Evolutionary conservation across 2,329 filamentous ascomycete species (phyloP).

Genomic region (Aureobasidium pullulans): DNA sequence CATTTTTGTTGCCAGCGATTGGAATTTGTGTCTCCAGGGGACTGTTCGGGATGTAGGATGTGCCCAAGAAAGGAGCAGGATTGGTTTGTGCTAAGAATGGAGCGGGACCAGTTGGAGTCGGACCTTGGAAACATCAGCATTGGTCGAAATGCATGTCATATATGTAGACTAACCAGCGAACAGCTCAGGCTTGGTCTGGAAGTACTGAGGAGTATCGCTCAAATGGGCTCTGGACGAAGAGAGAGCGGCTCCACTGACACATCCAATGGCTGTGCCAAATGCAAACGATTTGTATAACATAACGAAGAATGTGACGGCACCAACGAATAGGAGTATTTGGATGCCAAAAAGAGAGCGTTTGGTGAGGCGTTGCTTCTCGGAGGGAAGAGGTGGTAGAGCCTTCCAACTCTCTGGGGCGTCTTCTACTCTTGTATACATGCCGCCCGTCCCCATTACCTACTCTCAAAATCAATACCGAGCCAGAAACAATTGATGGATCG

Average conservation of each 20-base stretch:
- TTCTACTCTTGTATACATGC: slow-evolving; percentile 10
- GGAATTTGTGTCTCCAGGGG: slow-evolving; percentile 66
- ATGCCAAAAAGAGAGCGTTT: slow-evolving; percentile 12
- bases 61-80: slow-evolving; percentile 52
- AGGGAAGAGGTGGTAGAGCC: background rate
- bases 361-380: slow-evolving; percentile 1
- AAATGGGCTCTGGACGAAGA: slow-evolving; percentile 14
- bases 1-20: slow-evolving; percentile 51
- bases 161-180: slow-evolving; percentile 28
- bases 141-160: background rate
- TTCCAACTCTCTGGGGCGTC: background rate
- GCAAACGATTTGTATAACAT: slow-evolving; percentile 28
- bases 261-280: slow-evolving; percentile 21
- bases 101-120: slow-evolving; percentile 61
- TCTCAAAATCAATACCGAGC: background rate
- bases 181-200: slow-evolving; percentile 54
- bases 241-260: slow-evolving; percentile 18
- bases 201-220: slow-evolving; percentile 52
- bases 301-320: slow-evolving; percentile 25
- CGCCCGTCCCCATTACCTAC: background rate
- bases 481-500: background rate
- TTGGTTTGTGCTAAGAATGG: slow-evolving; percentile 67
- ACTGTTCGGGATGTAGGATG: slow-evolving; percentile 59
- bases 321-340: slow-evolving; percentile 15
- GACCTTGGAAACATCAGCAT: slow-evolving; percentile 36